A percentile compares a stretch with the other conserved stretches of the same genome.
phyloP scores from a whole-genome alignment of 2,329 filamentous ascomycete species.

The Aspergillus niger region DNA sequence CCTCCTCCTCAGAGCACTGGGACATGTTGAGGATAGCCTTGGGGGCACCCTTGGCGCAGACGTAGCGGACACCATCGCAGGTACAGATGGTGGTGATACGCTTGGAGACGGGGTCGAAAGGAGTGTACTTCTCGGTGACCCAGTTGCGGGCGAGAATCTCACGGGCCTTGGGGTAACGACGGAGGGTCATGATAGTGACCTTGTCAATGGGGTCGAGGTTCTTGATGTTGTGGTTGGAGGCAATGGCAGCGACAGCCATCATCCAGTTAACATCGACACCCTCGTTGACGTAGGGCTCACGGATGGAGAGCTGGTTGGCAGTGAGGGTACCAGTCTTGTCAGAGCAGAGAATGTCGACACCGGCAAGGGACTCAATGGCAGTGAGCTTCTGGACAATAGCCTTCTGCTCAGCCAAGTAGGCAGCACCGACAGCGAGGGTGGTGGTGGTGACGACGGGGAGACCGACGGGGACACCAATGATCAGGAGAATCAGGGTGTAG shows the following conservation, averaged over 20 bases:
- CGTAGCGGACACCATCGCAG: conserved; percentile 69
- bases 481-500: conserved; percentile 70
- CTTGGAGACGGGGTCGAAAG: conserved; percentile 75
- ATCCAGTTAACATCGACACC: conserved; percentile 81
- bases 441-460: conserved; percentile 77
- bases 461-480: conserved; percentile 79
- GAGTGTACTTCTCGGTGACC: conserved; percentile 74
- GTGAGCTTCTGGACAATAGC: conserved; percentile 79
- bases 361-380: conserved; percentile 72
- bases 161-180: conserved; percentile 74
- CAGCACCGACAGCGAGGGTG: conserved; percentile 74
- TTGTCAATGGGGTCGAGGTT: conserved; percentile 79
- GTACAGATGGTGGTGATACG: conserved; percentile 71
- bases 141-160: conserved; percentile 74
- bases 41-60: conserved; percentile 75
- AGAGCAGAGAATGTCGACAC: conserved; percentile 77
- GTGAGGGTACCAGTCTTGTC: conserved; percentile 76
- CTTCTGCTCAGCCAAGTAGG: conserved; percentile 75
- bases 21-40: conserved; percentile 72
- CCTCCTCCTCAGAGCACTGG: conserved; percentile 66
- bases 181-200: conserved; percentile 74
- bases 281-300: conserved; percentile 74
- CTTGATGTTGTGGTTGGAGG: conserved; percentile 77
- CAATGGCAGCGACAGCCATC: conserved; percentile 77
- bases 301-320: conserved; percentile 67